A percentile compares a stretch with the other conserved stretches of the same genome.
phyloP scores from a whole-genome alignment of 768 basidiomycete species.

The Boletellus sp. region DNA sequence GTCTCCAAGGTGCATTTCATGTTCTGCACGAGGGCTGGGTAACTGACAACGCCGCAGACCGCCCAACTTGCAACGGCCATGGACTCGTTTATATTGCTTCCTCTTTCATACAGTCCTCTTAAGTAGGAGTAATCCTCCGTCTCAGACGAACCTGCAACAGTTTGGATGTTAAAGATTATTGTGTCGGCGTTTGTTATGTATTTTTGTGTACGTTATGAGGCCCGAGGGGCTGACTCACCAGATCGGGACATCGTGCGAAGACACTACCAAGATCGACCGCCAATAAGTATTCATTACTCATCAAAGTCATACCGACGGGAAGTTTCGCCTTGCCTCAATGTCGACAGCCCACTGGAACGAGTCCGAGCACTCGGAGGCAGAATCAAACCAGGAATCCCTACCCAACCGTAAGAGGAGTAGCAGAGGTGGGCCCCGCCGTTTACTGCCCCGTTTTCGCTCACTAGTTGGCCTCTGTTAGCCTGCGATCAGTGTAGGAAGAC shows the following conservation, averaged over 20 bases:
- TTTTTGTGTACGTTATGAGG: too few species aligned
- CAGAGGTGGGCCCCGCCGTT: conserved; percentile 42
- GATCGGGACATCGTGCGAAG: conserved; percentile 16
- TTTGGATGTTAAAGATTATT: too few species aligned
- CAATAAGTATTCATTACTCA: conserved; percentile 7
- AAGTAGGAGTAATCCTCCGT: conserved; percentile 43
- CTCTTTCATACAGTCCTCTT: conserved; percentile 80
- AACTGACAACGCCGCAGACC: conserved; percentile 52
- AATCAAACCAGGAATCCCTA: conserved; percentile 39
- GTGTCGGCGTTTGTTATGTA: too few species aligned
- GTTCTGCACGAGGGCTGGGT: conserved; percentile 12
- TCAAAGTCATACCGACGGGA: not conserved
- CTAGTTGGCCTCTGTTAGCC: conserved; percentile 40
- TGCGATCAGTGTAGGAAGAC: conserved; percentile 88
- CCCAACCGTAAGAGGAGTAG: conserved; percentile 59
- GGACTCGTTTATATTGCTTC: conserved; percentile 81
- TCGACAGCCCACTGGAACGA: conserved; percentile 46
- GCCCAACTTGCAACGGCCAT: conserved; percentile 81
- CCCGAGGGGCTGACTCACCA: not conserved
- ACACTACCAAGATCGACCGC: conserved; percentile 3
- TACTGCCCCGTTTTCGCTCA: conserved; percentile 1
- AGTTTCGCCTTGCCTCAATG: conserved; percentile 17
- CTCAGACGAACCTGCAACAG: too few species aligned
- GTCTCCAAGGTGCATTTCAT: conserved; percentile 67
- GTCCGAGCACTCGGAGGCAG: conserved; percentile 61